phyloP scores from a whole-genome alignment of 352 stramenopile genomes.

The Phytophthora ramorum region DNA sequence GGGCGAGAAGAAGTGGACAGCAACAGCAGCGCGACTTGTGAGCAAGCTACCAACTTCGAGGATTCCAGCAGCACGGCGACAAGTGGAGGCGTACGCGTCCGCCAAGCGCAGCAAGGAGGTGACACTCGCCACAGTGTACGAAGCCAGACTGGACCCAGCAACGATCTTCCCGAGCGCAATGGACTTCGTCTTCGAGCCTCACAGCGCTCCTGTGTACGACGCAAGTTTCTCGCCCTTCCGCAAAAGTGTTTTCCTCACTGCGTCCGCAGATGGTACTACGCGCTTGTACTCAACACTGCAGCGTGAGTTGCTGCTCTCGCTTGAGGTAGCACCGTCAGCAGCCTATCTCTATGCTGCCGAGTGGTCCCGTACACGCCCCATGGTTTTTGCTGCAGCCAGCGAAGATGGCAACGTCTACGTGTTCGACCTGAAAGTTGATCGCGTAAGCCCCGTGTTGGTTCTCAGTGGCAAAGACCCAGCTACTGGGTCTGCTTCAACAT shows the following conservation, averaged over 20 bases:
- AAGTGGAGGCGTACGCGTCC: conserved; percentile 73
- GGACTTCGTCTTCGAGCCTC: conserved; percentile 79
- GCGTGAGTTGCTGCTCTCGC: conserved; percentile 59
- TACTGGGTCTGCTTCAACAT: conserved; percentile 12
- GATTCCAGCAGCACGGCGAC: conserved; percentile 57
- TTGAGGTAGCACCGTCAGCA: conserved; percentile 72
- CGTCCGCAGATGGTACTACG: conserved; percentile 79
- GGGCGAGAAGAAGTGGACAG: conserved; percentile 84
- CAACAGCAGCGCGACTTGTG: conserved; percentile 65
- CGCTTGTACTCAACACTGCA: conserved; percentile 80
- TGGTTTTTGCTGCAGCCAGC: conserved; percentile 74
- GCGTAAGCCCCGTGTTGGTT: conserved; percentile 48
- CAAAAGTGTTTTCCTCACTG: conserved; percentile 82
- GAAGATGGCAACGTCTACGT: conserved; percentile 82
- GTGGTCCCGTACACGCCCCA: conserved; percentile 79
- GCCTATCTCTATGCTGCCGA: conserved; percentile 78
- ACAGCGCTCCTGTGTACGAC: conserved; percentile 81
- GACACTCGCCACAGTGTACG: conserved; percentile 74
- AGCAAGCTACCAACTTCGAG: conserved; percentile 55
- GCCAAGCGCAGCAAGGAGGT: conserved; percentile 75
- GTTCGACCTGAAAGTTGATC: conserved; percentile 76
- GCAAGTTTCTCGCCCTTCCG: conserved; percentile 86
- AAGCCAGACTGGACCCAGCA: conserved; percentile 68
- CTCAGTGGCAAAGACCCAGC: conserved; percentile 49
- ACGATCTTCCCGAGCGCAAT: conserved; percentile 70